Conservation (phyloP, 2,329 filamentous ascomycete genomes). For the Aspergillus spinulosporus region DNA sequence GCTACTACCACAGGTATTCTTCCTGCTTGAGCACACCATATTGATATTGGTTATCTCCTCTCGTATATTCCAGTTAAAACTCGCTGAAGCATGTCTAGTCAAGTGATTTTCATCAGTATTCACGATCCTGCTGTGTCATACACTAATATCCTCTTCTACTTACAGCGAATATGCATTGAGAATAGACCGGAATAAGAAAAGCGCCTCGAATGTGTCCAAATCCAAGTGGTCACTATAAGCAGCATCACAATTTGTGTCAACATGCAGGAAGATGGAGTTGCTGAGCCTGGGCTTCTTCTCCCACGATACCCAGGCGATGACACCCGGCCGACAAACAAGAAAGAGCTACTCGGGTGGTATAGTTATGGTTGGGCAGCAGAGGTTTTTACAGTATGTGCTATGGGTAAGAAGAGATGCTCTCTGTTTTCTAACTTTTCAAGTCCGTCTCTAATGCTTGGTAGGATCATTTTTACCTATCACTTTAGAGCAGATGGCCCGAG, state of each 20-base stretch:
- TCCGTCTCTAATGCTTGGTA: conserved; percentile 39
- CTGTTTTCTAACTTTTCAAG: background rate
- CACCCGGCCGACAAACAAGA: conserved; percentile 78
- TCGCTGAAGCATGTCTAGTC: too few relatives aligned
- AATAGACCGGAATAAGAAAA: background rate
- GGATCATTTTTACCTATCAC: conserved; percentile 95
- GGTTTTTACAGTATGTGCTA: conserved; percentile 90
- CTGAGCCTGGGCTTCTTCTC: conserved; percentile 29
- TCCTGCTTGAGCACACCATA: background rate
- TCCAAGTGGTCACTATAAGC: background rate
- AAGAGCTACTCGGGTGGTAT: conserved; percentile 93
- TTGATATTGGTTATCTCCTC: background rate
- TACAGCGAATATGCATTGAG: conserved; percentile 1
- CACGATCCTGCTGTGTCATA: background rate
- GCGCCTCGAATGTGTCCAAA: background rate
- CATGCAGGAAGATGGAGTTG: conserved; percentile 32
- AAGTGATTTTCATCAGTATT: too few relatives aligned
- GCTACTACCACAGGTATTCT: background rate
- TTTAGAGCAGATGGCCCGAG: conserved; percentile 87
- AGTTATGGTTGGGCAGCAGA: conserved; percentile 95
- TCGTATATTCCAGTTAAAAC: background rate
- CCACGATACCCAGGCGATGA: conserved; percentile 79
- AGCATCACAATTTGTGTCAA: conserved; percentile 38
- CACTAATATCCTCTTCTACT: background rate
- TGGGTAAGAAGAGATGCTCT: conserved; percentile 51